A percentile compares a stretch with the other conserved stretches of the same genome.
Conservation (phyloP, 805 yeast species). For the Sungouiozyma ichnusensis region DNA sequence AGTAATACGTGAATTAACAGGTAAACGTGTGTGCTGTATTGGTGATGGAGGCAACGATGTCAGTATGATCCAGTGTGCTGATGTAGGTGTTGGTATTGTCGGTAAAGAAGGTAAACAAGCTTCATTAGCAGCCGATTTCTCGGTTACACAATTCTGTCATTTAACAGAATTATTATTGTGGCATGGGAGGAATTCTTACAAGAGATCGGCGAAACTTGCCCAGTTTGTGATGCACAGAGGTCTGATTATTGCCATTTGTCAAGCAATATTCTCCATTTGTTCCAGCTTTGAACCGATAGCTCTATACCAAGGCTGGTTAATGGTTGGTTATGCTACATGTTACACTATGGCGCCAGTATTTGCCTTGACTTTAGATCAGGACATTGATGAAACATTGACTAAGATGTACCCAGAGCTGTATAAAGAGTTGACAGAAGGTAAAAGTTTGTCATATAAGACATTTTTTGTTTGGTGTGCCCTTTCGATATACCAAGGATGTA, state of each 20-base stretch:
- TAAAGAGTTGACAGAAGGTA: conserved; percentile 82
- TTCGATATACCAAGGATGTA: conserved; percentile 82
- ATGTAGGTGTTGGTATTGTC: conserved; percentile 97
- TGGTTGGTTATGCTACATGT: conserved; percentile 97
- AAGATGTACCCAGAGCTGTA: conserved; percentile 89
- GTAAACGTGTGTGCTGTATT: conserved; percentile 89
- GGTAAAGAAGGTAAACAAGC: conserved; percentile 99
- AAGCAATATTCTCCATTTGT: conserved; percentile 81
- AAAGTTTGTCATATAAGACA: conserved; percentile 73
- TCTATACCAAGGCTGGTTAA: conserved; percentile 87
- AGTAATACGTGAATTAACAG: conserved; percentile 66
- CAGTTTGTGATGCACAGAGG: conserved; percentile 98
- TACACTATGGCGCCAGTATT: conserved; percentile 99
- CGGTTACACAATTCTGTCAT: conserved; percentile 84
- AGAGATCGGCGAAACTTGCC: conserved; percentile 87
- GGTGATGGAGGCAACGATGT: conserved; percentile 99
- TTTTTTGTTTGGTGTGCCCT: conserved; percentile 87
- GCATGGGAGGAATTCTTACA: conserved; percentile 98
- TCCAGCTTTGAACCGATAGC: conserved; percentile 91
- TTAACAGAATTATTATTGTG: conserved; percentile 77
- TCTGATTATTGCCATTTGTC: conserved; percentile 83
- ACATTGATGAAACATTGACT: conserved; percentile 81
- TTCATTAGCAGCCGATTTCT: conserved; percentile 92
- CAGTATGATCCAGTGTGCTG: conserved; percentile 97
- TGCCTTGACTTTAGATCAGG: conserved; percentile 81